Evolutionary conservation across 2,329 filamentous ascomycete genomes (phyloP).

Genomic region (Colletotrichum agaves): DNA sequence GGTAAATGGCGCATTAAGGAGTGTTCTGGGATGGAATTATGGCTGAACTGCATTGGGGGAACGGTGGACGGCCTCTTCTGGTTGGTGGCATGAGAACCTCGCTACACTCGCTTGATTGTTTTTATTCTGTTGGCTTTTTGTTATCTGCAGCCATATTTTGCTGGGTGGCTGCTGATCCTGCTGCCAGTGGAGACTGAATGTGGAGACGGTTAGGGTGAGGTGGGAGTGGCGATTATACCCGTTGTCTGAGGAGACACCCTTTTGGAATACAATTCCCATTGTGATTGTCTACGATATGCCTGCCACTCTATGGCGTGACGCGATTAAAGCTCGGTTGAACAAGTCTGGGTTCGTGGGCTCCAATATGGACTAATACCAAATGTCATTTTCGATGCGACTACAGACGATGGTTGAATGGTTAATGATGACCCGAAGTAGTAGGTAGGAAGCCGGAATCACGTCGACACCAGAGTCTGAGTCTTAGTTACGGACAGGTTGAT

Average conservation of each 20-base stretch:
- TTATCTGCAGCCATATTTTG: background rate
- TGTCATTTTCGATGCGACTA: too few relatives aligned
- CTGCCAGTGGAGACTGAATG: background rate
- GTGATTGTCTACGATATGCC: too few relatives aligned
- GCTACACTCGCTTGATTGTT: conserved; percentile 33
- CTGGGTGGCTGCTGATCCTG: background rate
- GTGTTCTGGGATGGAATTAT: conserved; percentile 9
- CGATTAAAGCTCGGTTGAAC: too few relatives aligned
- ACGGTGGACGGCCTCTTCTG: conserved; percentile 3
- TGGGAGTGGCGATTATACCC: conserved; percentile 36
- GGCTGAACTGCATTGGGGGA: conserved; percentile 22
- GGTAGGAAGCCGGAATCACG: too few relatives aligned
- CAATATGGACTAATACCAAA: too few relatives aligned
- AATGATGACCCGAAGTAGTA: too few relatives aligned
- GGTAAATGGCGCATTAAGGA: conserved; percentile 29
- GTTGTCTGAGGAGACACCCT: conserved; percentile 17
- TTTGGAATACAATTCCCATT: too few relatives aligned
- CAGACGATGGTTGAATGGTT: too few relatives aligned
- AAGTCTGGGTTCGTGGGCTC: too few relatives aligned
- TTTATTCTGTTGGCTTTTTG: background rate
- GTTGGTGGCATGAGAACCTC: conserved; percentile 15
- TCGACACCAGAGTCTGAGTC: too few relatives aligned
- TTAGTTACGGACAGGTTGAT: too few relatives aligned
- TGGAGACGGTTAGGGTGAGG: background rate
- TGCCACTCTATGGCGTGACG: too few relatives aligned